Conservation (phyloP, 148 eudicot genomes). For the Camellia japonica region DNA sequence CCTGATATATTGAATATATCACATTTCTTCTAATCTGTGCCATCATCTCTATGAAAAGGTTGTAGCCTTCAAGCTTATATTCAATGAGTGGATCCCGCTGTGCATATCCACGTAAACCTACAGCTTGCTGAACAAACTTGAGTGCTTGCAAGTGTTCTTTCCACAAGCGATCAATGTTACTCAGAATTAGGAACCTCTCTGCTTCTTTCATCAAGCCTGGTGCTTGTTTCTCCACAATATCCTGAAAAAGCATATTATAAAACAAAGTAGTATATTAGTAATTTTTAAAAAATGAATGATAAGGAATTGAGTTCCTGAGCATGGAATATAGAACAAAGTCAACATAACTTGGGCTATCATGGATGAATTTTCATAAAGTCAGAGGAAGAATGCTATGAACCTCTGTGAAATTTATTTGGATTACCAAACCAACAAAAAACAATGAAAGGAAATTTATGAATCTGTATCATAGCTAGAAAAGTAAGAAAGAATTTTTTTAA, state of each 20-base stretch:
- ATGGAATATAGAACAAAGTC: background rate
- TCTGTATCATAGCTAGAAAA: background rate
- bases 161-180: constrained; percentile 97
- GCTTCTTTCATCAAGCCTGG: constrained; percentile 98
- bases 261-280: too few relatives aligned
- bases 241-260: constrained; percentile 39
- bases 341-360: constrained; percentile 3
- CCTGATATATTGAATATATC: constrained; percentile 96
- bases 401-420: background rate
- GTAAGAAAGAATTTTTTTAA: background rate
- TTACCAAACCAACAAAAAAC: background rate
- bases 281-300: background rate
- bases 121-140: constrained; percentile 98
- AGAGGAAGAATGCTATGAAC: background rate
- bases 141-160: constrained; percentile 98
- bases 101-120: constrained; percentile 95
- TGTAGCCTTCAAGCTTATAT: constrained; percentile 98
- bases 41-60: constrained; percentile 98
- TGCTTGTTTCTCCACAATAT: constrained; percentile 74
- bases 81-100: constrained; percentile 98
- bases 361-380: background rate
- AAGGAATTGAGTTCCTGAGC: background rate
- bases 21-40: constrained; percentile 96
- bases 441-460: background rate
- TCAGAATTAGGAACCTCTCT: constrained; percentile 83